Evolutionary conservation across 345 rosid species (phyloP).

Genomic region (Crucihimalaya himalaica): DNA sequence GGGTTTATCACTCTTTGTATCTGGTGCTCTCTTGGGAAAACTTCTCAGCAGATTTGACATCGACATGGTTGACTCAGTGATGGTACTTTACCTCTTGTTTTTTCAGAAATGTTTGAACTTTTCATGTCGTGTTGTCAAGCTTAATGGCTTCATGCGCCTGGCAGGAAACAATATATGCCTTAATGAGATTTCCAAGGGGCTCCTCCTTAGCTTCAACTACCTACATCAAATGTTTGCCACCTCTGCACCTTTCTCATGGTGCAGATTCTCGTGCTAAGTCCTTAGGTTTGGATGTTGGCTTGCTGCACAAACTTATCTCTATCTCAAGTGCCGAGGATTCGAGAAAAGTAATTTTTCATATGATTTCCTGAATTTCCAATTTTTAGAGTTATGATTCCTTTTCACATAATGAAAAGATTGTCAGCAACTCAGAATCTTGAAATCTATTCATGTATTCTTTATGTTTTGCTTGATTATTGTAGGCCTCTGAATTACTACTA

Average conservation of each 20-base stretch:
- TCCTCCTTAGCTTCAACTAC: slow-evolving; percentile 38
- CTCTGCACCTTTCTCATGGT: slow-evolving; percentile 42
- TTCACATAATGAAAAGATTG: slow-evolving; percentile 10
- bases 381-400: neutral
- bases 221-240: slow-evolving; percentile 36
- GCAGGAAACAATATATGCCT: slow-evolving; percentile 72
- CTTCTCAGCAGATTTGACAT: slow-evolving; percentile 45
- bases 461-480: slow-evolving; percentile 27
- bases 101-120: slow-evolving; percentile 9
- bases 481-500: slow-evolving; percentile 59
- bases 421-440: neutral
- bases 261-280: slow-evolving; percentile 47
- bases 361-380: slow-evolving; percentile 21
- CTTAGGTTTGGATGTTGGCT: slow-evolving; percentile 47
- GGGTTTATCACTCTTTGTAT: slow-evolving; percentile 68
- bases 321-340: slow-evolving; percentile 45
- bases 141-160: slow-evolving; percentile 32
- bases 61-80: slow-evolving; percentile 53
- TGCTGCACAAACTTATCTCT: slow-evolving; percentile 70
- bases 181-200: slow-evolving; percentile 82
- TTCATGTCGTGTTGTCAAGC: slow-evolving; percentile 14
- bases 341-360: slow-evolving; percentile 46
- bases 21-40: slow-evolving; percentile 50
- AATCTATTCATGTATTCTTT: slow-evolving; percentile 8
- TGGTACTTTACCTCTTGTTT: slow-evolving; percentile 50